Conservation (phyloP, 352 stramenopile genomes). For the Globisporangium abappressorium region DNA sequence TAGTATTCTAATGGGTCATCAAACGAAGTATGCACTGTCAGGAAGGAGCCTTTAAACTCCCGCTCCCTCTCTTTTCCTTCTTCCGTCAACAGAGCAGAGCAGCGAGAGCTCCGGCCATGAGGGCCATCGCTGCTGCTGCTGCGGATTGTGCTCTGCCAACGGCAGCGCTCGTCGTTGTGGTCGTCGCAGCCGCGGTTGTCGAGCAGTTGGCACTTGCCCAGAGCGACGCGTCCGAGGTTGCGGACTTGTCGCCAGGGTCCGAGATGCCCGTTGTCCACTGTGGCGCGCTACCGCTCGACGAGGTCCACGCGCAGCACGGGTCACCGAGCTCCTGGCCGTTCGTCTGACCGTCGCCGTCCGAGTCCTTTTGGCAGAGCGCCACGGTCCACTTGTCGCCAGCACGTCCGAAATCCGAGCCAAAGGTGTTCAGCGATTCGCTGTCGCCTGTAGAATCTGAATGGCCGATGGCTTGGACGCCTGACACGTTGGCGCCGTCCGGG, state of each 20-base stretch:
- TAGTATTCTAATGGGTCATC: too few species aligned
- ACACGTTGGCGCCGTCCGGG: slow-evolving; percentile 40
- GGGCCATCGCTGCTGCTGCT: too few species aligned
- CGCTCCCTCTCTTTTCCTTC: too few species aligned
- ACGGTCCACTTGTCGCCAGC: slow-evolving; percentile 35
- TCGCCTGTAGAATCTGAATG: slow-evolving; percentile 21
- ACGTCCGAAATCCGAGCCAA: background rate
- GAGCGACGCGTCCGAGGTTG: slow-evolving; percentile 22
- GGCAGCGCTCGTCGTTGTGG: too few species aligned
- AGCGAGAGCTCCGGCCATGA: too few species aligned
- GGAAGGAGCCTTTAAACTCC: too few species aligned
- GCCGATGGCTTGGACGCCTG: slow-evolving; percentile 26
- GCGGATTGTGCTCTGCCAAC: too few species aligned
- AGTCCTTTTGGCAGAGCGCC: slow-evolving; percentile 31
- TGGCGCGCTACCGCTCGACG: too few species aligned
- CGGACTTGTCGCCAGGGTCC: slow-evolving; percentile 22
- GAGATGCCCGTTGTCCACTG: slow-evolving; percentile 31
- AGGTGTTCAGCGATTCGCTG: background rate
- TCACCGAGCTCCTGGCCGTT: slow-evolving; percentile 67
- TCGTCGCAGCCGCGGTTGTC: too few species aligned
- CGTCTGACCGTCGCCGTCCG: slow-evolving; percentile 42
- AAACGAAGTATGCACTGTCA: too few species aligned
- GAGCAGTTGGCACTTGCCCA: slow-evolving; percentile 21
- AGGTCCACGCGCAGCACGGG: slow-evolving; percentile 34
- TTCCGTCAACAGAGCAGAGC: too few species aligned